Percentiles rank a stretch among this genome's conserved stretches.
Conservation (phyloP, 106 monocot species). For the Alisma plantagoaquatica region DNA sequence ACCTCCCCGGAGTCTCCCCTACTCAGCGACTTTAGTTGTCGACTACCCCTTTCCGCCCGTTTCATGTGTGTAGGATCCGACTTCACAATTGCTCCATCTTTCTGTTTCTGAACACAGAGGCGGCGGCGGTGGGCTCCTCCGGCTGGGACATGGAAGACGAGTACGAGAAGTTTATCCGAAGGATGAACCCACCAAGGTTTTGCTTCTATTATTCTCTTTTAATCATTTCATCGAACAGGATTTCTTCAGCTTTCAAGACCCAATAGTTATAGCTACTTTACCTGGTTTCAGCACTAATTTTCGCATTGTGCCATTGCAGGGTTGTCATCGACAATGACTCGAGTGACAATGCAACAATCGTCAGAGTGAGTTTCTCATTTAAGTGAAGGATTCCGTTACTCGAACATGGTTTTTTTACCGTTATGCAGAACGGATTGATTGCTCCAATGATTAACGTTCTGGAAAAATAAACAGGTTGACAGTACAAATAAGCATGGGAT, state of each 20-base stretch:
- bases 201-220: no score
- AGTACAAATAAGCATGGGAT: slow-evolving; percentile 23
- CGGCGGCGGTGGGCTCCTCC: no score
- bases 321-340: slow-evolving; percentile 7
- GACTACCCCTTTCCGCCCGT: no score
- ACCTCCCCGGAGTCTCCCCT: no score
- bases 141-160: slow-evolving; percentile 10
- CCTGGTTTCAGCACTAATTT: neutral
- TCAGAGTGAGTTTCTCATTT: neutral
- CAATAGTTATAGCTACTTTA: neutral
- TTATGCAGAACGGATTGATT: no score
- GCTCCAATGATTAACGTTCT: no score
- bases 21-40: no score
- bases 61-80: no score
- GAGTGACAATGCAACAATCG: slow-evolving; percentile 1
- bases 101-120: no score
- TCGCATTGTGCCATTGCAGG: neutral
- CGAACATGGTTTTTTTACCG: neutral
- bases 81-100: no score
- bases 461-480: no score
- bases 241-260: neutral
- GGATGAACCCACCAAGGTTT: slow-evolving; percentile 7
- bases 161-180: slow-evolving; percentile 6
- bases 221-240: no score
- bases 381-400: neutral